Evolutionary conservation across 2,329 filamentous ascomycete species (phyloP), one percentile per base, ranked within the genome.

Genomic region (Ophiosphaerella narmari): DNA sequence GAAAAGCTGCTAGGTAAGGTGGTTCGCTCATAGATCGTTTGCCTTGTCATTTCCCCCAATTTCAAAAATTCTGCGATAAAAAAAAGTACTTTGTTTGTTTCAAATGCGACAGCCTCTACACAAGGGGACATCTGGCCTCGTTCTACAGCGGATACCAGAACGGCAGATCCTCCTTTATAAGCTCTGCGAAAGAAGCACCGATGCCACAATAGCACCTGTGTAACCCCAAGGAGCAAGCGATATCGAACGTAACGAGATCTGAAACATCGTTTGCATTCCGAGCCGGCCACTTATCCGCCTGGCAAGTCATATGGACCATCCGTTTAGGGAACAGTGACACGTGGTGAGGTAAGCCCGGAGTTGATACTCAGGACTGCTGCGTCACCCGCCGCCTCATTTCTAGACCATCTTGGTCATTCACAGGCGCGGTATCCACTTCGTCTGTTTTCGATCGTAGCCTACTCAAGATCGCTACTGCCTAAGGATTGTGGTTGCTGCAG

Each of bases 221-320:
- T 34, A 50, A 43, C 39, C 39, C 29, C 24, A 44, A 40, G 51
- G 48, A 49, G 48, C 50, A 39, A 35, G 36, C 26, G 39, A 41
- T 45, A 36, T 43, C 49, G 34, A 50, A 55, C 37, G 54, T 52
- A 52, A 52, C 51, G 36, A 40, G 12, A 43, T 29, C 47, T 63
- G 66, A 63, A 63, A 66, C 61, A 59, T 48, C 60, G 56, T 68
- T 64, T 65, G 62, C 65, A 68, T 66, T 66, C 62, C 60, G 52
- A 63, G 55, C 61, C 55, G 59, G 50, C 50, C 42, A 57, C 37
- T 57, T 42, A 49, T 55, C 62, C 55, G 59, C 50, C 50, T 50
- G 39, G 45, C 52, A 65, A 61, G 67, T 70, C 66, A 68, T 66
- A 60, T 48, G 63, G 59, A 46, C 58, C 50, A 36, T 40, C 49